Evolutionary conservation across 1,284 basidiomycete species (phyloP), one percentile per base, ranked within the genome.

Genomic region (Austropuccinia psidii): DNA sequence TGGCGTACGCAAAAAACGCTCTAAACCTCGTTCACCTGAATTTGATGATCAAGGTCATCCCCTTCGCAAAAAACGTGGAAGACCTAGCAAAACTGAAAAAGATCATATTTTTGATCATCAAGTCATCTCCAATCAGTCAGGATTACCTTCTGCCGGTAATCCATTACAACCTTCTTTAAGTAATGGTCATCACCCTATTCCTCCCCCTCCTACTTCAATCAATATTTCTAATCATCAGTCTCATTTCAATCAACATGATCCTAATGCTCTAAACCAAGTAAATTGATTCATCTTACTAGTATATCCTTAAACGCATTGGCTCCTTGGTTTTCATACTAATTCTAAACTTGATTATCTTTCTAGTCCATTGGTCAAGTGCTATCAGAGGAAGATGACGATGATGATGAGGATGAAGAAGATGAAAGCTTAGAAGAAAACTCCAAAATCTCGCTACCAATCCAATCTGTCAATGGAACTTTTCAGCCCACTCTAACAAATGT

Each of bases 31-130:
- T 9, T 29, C 21, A 24, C 21, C 21, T 27, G 45, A 49, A 21
- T 6, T 67, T n/a, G 66, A 69, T 29, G 52, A 33, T 8, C 52
- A 69, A n/a, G 54, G 52, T 15, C 55, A 55, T 43, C 54, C 66
- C 31, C 24, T 69, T 8, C 47, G 35, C 39, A 69, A 69, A 27
- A 69, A 69, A 39, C 35, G 66, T n/a, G 66, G 66, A 29, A 21
- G 66, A n/a, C 66, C 66, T 6, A 69, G 50, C 31, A 69, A 69
- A 45, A 9, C 54, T 39, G 66, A 69, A 19, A 69, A 57, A 31
- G 39, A 37, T 21, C 13, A n/a, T 24, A 31, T 35, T 4, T 24
- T 31, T 37, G 31, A 49, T 15, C 37, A 31, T 27, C 43, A 24
- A 11, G 29, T 52, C 2, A 33, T 33, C 54, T 19, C 8, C 9